phyloP scores from a whole-genome alignment of 2,329 filamentous ascomycete genomes.

The Alternaria tenuissima region DNA sequence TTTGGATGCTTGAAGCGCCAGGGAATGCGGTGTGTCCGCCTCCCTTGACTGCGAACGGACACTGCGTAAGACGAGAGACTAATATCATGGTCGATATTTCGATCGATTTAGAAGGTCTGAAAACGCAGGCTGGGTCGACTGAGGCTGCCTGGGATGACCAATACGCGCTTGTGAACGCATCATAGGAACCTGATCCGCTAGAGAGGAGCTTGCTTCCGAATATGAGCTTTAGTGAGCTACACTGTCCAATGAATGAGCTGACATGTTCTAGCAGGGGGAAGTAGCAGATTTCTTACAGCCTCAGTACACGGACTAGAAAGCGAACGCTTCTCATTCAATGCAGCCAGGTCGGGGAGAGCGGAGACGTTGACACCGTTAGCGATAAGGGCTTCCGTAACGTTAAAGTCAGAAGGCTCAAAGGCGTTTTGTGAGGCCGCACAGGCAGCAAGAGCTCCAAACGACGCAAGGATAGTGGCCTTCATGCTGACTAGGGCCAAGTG shows the following conservation, averaged over 20 bases:
- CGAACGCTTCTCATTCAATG: slow-evolving; percentile 2
- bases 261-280: background rate
- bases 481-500: background rate
- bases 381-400: slow-evolving; percentile 23
- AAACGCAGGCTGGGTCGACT: slow-evolving; percentile 30
- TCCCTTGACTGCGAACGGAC: slow-evolving; percentile 52
- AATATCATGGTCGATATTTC: slow-evolving; percentile 24
- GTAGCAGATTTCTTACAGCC: slow-evolving; percentile 18
- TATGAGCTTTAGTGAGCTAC: slow-evolving; percentile 16
- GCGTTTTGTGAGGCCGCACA: slow-evolving; percentile 3
- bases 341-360: slow-evolving; percentile 16
- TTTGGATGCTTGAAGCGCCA: slow-evolving; percentile 50
- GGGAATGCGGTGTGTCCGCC: slow-evolving; percentile 52
- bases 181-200: slow-evolving; percentile 16
- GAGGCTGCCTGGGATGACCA: slow-evolving; percentile 28
- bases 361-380: slow-evolving; percentile 22
- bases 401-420: slow-evolving; percentile 18
- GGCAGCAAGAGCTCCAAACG: background rate
- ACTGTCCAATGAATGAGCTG: slow-evolving; percentile 1
- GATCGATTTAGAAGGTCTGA: slow-evolving; percentile 21
- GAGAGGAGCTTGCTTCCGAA: slow-evolving; percentile 19
- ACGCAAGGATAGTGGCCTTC: background rate
- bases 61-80: slow-evolving; percentile 16
- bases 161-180: slow-evolving; percentile 19
- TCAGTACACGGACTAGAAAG: slow-evolving; percentile 12